Evolutionary conservation across 257 asterid genomes (phyloP), one percentile per base, ranked within the genome.

Genomic region (Jaltomata sinuosa): DNA sequence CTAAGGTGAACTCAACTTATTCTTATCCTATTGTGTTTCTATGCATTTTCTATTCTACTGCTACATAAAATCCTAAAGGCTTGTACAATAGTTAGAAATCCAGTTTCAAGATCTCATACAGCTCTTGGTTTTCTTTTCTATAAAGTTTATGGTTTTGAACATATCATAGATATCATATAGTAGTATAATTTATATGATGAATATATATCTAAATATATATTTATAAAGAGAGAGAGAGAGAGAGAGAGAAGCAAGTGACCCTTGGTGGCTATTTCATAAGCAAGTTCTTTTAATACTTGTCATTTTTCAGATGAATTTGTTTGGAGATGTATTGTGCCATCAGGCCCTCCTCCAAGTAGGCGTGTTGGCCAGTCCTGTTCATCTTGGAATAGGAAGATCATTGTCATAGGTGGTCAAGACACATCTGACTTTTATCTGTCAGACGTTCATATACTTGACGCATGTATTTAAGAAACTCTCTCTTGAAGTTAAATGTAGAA

Each of bases 361-460:
- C 93, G 99, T 85, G 97, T 87, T 83, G 91, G 99, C 72, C 99
- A 97, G 88, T 94, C 97, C 19, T 95, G 98, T 90, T 93, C 99
- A 79, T 95, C 99, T 52, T 97, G 97, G 98, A 93, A 87, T 86
- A 93, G 91, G 87, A 97, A 94, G 90, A 94, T 97, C 88, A 91
- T 95, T 65, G 95, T 97, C 88, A 90, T 97, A 78, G 99, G 99
- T 59, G 99, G 99, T 83, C 98, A 94, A 92, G 99, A 97, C 85
- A 92, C 95, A 5, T 89, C 83, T 83, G 87, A 92, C 84, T 94
- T 91, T 86, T 97, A 97, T 89, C 90, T 93, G 53, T 94, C 99
- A 76, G 99, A 95, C 87, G 98, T 97, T 74, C 97, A 97, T 87
- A 92, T 97, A 64, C 97, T 97, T 84, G 99, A 97, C 93, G 90